These are phyloP conservation scores for Allium cepa DNA, from an alignment of 106 monocot genomes.

Conservation along the genomic window DNA sequence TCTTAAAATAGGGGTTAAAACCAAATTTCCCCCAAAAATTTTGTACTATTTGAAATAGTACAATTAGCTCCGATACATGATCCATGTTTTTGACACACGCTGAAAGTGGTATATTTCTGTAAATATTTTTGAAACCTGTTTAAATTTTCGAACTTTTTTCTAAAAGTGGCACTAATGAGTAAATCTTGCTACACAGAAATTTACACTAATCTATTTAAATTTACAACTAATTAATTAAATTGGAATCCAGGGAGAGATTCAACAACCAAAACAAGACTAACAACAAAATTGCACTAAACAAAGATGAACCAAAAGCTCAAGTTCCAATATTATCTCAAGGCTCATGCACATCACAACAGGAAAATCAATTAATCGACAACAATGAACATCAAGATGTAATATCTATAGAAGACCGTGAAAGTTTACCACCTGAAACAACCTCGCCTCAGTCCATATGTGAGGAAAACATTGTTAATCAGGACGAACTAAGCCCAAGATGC, in stretches of 20 bases:
- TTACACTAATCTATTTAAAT: no score
- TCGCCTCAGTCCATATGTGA: conserved; percentile 5
- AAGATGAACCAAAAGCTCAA: not conserved
- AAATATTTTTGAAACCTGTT: no score
- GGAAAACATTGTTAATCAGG: not conserved
- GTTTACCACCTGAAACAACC: conserved; percentile 10
- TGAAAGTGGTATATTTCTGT: no score
- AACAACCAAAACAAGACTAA: conserved; percentile 4
- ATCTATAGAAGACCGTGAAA: conserved; percentile 10
- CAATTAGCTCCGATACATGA: no score
- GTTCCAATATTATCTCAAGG: not conserved
- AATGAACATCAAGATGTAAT: conserved; percentile 12
- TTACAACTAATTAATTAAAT: not conserved
- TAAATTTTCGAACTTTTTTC: no score
- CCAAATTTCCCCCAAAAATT: no score
- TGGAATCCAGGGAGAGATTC: conserved; percentile 30
- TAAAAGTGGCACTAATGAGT: no score
- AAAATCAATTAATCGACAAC: conserved; percentile 4
- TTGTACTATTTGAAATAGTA: no score
- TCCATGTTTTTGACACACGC: no score
- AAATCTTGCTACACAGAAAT: no score
- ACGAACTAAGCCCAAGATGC: not conserved
- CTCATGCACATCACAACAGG: not conserved
- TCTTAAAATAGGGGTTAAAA: no score
- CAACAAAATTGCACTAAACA: no score